phyloP scores from a whole-genome alignment of 768 basidiomycete species.

The Strobilomyces confusus region DNA sequence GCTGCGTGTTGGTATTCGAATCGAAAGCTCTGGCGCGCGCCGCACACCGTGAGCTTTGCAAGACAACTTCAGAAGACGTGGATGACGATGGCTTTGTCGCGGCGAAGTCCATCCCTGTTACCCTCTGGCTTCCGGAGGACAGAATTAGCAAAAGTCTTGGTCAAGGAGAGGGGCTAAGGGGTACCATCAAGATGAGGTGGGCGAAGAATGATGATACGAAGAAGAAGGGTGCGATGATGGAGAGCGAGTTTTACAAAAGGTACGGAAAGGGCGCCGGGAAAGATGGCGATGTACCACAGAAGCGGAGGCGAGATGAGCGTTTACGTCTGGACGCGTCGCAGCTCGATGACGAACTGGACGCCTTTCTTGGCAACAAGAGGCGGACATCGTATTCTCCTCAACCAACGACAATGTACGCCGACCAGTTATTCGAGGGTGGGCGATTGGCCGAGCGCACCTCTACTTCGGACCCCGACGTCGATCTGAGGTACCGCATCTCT shows the following conservation, averaged over 20 bases:
- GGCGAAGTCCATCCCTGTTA: constrained; percentile 66
- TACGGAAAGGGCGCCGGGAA: constrained; percentile 67
- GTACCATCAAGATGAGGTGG: constrained; percentile 70
- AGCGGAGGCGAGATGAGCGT: constrained; percentile 36
- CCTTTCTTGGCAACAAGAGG: constrained; percentile 53
- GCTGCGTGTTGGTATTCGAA: constrained; percentile 74
- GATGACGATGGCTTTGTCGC: constrained; percentile 57
- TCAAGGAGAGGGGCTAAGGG: constrained; percentile 63
- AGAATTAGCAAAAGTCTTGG: constrained; percentile 71
- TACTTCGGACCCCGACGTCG: constrained; percentile 36
- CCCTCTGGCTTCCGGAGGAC: constrained; percentile 77
- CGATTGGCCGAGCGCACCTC: constrained; percentile 59
- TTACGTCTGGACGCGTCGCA: constrained; percentile 35
- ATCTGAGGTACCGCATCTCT: constrained; percentile 44
- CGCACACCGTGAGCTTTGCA: constrained; percentile 50
- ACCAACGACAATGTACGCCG: constrained; percentile 65
- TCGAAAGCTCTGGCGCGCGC: constrained; percentile 49
- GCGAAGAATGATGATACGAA: constrained; percentile 70
- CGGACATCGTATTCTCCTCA: constrained; percentile 38
- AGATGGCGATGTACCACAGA: constrained; percentile 40
- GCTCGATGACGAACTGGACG: constrained; percentile 67
- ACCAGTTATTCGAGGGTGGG: constrained; percentile 52
- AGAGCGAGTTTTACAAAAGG: constrained; percentile 76
- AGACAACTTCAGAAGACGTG: constrained; percentile 43
- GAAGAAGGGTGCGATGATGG: constrained; percentile 65